Percentiles rank a stretch among this genome's conserved stretches.
Conservation (phyloP, 2,329 filamentous ascomycete species). For the Pseudogymnoascus sp. region DNA sequence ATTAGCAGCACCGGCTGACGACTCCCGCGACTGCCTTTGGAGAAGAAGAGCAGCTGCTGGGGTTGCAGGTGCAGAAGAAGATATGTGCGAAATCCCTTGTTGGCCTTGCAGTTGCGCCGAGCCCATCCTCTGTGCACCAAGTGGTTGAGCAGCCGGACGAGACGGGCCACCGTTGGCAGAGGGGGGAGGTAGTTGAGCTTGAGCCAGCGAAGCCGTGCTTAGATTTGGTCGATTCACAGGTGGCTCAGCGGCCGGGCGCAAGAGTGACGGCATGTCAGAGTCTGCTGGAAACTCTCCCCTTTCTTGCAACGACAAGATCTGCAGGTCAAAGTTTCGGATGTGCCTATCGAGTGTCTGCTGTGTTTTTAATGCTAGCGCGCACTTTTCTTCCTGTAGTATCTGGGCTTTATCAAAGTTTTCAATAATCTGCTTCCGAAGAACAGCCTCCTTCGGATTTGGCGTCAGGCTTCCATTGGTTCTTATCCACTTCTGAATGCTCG, state of each 20-base stretch:
- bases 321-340: slow-evolving; percentile 52
- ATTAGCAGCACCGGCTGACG: slow-evolving; percentile 51
- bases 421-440: slow-evolving; percentile 55
- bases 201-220: slow-evolving; percentile 18
- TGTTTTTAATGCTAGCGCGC: slow-evolving; percentile 59
- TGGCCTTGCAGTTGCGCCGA: slow-evolving; percentile 17
- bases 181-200: slow-evolving; percentile 21
- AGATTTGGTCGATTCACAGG: slow-evolving; percentile 20
- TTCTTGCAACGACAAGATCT: slow-evolving; percentile 55
- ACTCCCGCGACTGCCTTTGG: slow-evolving; percentile 48
- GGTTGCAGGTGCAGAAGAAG: slow-evolving; percentile 50
- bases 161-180: slow-evolving; percentile 18
- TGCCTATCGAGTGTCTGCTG: slow-evolving; percentile 55
- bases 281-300: slow-evolving; percentile 43
- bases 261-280: slow-evolving; percentile 53
- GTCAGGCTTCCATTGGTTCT: slow-evolving; percentile 67
- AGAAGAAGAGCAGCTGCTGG: slow-evolving; percentile 55
- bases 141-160: slow-evolving; percentile 21
- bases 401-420: slow-evolving; percentile 64
- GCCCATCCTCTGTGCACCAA: slow-evolving; percentile 17
- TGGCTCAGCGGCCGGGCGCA: slow-evolving; percentile 47
- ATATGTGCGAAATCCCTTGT: slow-evolving; percentile 16
- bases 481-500: slow-evolving; percentile 73
- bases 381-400: slow-evolving; percentile 66
- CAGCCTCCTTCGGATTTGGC: slow-evolving; percentile 67